These are phyloP conservation scores for Cylindrotheca closterium DNA, from an alignment of 108 stramenopile genomes.

Conservation along the genomic window DNA sequence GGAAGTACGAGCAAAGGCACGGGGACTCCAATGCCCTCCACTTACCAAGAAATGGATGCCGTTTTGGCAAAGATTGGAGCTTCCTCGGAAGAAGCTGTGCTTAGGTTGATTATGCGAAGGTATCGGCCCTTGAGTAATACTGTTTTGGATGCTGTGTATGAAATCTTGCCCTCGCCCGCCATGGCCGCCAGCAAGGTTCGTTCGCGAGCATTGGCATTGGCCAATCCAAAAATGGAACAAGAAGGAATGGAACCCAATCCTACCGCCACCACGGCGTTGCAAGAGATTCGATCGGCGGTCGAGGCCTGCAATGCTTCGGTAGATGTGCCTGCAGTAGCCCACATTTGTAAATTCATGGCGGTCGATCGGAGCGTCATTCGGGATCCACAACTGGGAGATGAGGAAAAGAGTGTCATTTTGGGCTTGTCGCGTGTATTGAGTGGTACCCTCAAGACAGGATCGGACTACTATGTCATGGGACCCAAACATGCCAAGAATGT, in stretches of 20 bases:
- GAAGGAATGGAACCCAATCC: neutral
- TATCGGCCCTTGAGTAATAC: constrained; percentile 79
- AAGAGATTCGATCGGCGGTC: constrained; percentile 56
- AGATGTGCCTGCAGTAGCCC: constrained; percentile 63
- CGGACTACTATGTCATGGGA: constrained; percentile 63
- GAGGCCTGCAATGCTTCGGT: constrained; percentile 45
- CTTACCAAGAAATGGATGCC: constrained; percentile 47
- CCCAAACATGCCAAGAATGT: constrained; percentile 56
- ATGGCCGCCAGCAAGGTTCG: constrained; percentile 55
- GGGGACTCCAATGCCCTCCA: constrained; percentile 16
- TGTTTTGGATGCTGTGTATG: constrained; percentile 75
- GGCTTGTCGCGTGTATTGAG: constrained; percentile 79
- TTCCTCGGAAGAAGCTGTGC: constrained; percentile 61
- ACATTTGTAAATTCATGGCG: constrained; percentile 81
- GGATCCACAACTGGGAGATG: constrained; percentile 52
- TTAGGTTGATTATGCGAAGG: constrained; percentile 68
- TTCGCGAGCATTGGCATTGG: constrained; percentile 58
- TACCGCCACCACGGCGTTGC: neutral
- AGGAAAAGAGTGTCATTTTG: constrained; percentile 47
- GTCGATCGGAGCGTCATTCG: constrained; percentile 55
- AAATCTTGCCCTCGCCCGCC: constrained; percentile 68
- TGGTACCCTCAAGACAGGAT: constrained; percentile 64
- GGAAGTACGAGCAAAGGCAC: constrained; percentile 42
- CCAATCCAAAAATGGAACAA: constrained; percentile 24
- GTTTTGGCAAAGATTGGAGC: constrained; percentile 68